Evolutionary conservation across 2,329 filamentous ascomycete species (phyloP), one percentile per base, ranked within the genome.

Genomic region (Rhinocladiella mackenziei): DNA sequence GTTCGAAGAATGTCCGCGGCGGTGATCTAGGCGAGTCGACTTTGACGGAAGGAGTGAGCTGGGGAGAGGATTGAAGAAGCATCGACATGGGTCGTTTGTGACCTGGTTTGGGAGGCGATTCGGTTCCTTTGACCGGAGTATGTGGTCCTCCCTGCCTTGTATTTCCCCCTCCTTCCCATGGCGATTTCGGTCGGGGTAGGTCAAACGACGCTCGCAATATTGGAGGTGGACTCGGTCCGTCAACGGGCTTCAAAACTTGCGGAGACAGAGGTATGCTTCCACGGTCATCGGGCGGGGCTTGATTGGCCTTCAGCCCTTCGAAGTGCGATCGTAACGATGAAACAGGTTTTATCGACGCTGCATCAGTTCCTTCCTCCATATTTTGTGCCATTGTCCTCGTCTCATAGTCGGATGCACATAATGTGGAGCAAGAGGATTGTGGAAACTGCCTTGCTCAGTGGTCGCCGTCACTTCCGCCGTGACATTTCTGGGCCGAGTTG

Each of bases 91-190:
- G 69, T 30, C 68, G 60, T 40, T 60, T 78, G 81, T 59, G 77
- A 80, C 58, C 81, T 76, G 64, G 71, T 78, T 47, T 80, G 76
- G 58, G 65, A 78, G 51, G 80, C 77, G 65, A 68, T 14, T 58
- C 62, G 31, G 58, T 54, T 17, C 62, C 59, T 9, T 58, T 39
- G 5, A 45, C 23, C n/a, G 42, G 36, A n/a, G 61, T 63, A 9
- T 42, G 41, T 29, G 50, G 56, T 5, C 42, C 54, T 56, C 42
- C 44, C 39, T 43, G 39, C 50, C 10, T 56, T 55, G 5, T 46
- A 47, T 35, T 50, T 50, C 31, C 59, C 52, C 14, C 59, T 40
- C 28, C 60, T 56, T 6, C 43, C 67, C 69, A 71, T 43, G 64
- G 62, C 8, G 65, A 67, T 4, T 53, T 56, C 25, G 67, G 55